Conservation (phyloP, 2,329 filamentous ascomycete species). For the Apiospora malaysiana region DNA sequence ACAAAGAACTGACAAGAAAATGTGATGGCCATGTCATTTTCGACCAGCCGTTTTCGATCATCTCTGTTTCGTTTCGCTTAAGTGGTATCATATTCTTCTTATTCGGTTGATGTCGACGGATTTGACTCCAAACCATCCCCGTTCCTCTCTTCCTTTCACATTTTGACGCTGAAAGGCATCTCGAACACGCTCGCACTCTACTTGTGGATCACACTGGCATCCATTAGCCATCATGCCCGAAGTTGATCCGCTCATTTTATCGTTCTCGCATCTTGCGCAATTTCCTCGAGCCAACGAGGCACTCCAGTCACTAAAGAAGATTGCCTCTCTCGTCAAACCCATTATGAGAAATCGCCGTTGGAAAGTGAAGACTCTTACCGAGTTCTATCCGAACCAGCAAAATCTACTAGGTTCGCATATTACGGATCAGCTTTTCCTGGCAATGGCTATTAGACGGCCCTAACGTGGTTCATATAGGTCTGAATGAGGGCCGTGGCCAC, state of each 20-base stretch:
- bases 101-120: neutral
- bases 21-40: neutral
- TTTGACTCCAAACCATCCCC: neutral
- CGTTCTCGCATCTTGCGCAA: conserved; percentile 55
- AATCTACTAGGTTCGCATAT: conserved; percentile 69
- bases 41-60: neutral
- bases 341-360: conserved; percentile 89
- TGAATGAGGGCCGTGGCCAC: conserved; percentile 79
- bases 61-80: neutral
- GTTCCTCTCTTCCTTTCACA: no score
- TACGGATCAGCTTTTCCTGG: neutral
- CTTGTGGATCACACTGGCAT: neutral
- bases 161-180: neutral
- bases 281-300: conserved; percentile 57
- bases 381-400: conserved; percentile 80
- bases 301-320: conserved; percentile 71
- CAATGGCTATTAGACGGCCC: conserved; percentile 21
- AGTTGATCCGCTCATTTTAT: conserved; percentile 51
- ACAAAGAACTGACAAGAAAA: neutral
- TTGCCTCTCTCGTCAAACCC: conserved; percentile 89
- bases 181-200: neutral
- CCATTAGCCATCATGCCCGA: conserved; percentile 43
- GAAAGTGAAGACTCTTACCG: conserved; percentile 78
- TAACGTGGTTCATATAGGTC: conserved; percentile 48
- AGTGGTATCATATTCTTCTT: neutral